Conservation (phyloP, 1,284 basidiomycete species). For the Cutaneotrichosporon cavernicola region DNA sequence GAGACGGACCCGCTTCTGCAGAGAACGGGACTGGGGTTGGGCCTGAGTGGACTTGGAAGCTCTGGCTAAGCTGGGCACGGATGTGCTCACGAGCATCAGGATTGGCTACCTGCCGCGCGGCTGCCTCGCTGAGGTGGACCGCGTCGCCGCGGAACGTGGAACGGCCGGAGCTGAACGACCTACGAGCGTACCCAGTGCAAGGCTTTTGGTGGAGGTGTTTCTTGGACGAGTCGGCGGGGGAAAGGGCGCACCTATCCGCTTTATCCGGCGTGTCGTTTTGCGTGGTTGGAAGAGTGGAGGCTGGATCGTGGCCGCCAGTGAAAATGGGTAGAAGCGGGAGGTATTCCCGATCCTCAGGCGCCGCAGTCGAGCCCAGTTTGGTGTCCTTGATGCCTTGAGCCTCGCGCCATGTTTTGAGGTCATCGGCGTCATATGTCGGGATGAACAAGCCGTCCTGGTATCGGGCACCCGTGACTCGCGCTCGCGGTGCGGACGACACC, state of each 20-base stretch:
- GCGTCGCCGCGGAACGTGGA: background rate
- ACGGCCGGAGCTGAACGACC: background rate
- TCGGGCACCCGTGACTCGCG: constrained; percentile 21
- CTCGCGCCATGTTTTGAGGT: constrained; percentile 31
- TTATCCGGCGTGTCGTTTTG: background rate
- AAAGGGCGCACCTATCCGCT: no score
- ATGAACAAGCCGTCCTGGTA: constrained; percentile 33
- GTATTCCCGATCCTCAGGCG: background rate
- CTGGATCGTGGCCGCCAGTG: constrained; percentile 22
- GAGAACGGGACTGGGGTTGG: background rate
- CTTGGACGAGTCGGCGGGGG: background rate
- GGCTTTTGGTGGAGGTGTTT: background rate
- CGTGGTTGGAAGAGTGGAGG: background rate
- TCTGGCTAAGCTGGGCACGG: background rate
- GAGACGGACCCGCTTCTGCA: background rate
- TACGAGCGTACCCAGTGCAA: background rate
- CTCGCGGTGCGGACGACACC: constrained; percentile 7
- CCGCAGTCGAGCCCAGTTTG: background rate
- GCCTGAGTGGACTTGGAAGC: background rate
- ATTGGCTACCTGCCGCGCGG: background rate
- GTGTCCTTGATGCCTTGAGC: constrained; percentile 20
- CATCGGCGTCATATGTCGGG: constrained; percentile 31
- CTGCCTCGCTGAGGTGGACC: background rate
- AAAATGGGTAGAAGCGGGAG: constrained; percentile 19
- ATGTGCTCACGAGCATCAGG: background rate